These are phyloP conservation scores for Leccinum subrobustum DNA, from an alignment of 1,284 basidiomycete genomes.

Conservation along the genomic window DNA sequence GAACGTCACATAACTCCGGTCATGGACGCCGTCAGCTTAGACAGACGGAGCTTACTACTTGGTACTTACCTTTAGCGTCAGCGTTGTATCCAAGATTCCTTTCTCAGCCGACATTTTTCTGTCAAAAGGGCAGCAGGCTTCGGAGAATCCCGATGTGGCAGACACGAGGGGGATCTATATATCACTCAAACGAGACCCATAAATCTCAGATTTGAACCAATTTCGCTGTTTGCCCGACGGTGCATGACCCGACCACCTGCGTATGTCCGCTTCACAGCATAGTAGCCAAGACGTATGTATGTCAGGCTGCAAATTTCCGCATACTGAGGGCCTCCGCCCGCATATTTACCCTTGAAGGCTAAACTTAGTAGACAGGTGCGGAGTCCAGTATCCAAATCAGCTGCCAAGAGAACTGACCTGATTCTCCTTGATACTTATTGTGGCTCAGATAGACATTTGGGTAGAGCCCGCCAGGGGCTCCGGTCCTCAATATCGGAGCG, in stretches of 20 bases:
- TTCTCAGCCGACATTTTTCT: constrained; percentile 2
- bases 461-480: constrained; percentile 1
- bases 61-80: neutral
- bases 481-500: neutral
- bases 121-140: constrained; percentile 13
- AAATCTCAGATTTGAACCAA: constrained; percentile 31
- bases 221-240: constrained; percentile 13
- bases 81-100: constrained; percentile 8
- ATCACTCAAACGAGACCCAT: constrained; percentile 22
- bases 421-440: constrained; percentile 2
- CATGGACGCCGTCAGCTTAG: constrained; percentile 20
- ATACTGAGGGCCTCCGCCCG: neutral
- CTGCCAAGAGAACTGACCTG: constrained; percentile 13
- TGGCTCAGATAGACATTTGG: neutral
- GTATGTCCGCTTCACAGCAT: constrained; percentile 11
- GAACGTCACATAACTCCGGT: constrained; percentile 14
- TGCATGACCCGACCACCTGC: constrained; percentile 17
- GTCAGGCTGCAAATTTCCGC: neutral
- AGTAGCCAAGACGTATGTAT: neutral
- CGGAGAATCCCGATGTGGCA: constrained; percentile 26
- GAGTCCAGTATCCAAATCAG: neutral
- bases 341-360: neutral
- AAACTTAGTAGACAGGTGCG: constrained; percentile 1
- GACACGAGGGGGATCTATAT: constrained; percentile 12
- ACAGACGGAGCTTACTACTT: neutral